phyloP scores from a whole-genome alignment of 2,329 filamentous ascomycete species.

The Botrytis cinerea region DNA sequence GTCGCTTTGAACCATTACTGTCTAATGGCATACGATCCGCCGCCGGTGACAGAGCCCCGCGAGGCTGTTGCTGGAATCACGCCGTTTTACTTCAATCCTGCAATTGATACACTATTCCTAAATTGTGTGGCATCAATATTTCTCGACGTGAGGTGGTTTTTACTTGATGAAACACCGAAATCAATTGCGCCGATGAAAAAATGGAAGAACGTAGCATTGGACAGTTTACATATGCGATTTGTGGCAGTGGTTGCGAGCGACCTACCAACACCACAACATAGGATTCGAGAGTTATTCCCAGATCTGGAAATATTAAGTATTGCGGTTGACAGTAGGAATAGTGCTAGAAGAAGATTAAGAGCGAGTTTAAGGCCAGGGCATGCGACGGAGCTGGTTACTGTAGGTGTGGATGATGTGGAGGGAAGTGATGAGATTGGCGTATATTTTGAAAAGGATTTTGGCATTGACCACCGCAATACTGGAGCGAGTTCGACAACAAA shows the following conservation, averaged over 20 bases:
- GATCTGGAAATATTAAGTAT: constrained; percentile 36
- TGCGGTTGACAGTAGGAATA: constrained; percentile 38
- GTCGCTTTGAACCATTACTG: constrained; percentile 35
- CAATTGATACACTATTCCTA: constrained; percentile 37
- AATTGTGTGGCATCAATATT: constrained; percentile 38
- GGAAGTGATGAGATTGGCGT: constrained; percentile 26
- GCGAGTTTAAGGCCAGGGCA: constrained; percentile 40
- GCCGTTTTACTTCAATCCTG: constrained; percentile 39
- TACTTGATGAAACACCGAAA: constrained; percentile 35
- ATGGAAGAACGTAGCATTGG: constrained; percentile 40
- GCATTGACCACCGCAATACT: constrained; percentile 1
- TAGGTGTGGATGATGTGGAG: constrained; percentile 24
- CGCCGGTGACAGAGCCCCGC: constrained; percentile 15
- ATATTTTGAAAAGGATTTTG: constrained; percentile 37
- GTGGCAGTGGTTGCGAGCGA: constrained; percentile 36
- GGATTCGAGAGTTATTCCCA: constrained; percentile 38
- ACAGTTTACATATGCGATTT: constrained; percentile 39
- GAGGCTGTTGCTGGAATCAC: constrained; percentile 36
- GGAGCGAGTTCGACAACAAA: background rate
- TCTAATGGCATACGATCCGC: constrained; percentile 37
- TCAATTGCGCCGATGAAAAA: constrained; percentile 36
- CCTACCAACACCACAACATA: constrained; percentile 32
- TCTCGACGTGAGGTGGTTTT: constrained; percentile 40
- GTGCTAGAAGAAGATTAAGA: constrained; percentile 37
- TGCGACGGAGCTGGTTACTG: constrained; percentile 35